A percentile compares a stretch with the other conserved stretches of the same genome.
phyloP scores from a whole-genome alignment of 345 rosid species.

The Chamaenerion angustifolium region DNA sequence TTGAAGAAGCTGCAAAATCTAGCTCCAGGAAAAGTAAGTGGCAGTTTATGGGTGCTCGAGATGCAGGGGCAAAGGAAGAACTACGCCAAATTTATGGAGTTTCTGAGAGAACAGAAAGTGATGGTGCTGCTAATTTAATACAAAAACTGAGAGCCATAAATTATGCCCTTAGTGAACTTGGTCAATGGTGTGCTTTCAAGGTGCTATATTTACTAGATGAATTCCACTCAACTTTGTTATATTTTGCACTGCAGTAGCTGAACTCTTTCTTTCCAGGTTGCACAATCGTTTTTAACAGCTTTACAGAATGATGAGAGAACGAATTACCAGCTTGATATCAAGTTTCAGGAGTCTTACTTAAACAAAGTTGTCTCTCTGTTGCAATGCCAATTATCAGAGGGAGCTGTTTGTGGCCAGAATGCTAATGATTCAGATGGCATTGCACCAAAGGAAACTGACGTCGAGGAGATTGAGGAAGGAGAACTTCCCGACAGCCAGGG shows the following conservation, averaged over 20 bases:
- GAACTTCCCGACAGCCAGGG: slow-evolving; percentile 93
- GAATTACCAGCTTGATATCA: slow-evolving; percentile 83
- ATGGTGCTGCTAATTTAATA: slow-evolving; percentile 90
- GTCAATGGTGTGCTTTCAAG: slow-evolving; percentile 99
- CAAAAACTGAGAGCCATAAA: slow-evolving; percentile 91
- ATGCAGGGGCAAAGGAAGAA: slow-evolving; percentile 97
- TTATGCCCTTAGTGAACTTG: slow-evolving; percentile 85
- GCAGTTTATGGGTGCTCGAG: slow-evolving; percentile 99
- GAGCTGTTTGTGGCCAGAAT: slow-evolving; percentile 64
- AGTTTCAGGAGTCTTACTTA: slow-evolving; percentile 88
- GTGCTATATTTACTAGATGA: slow-evolving; percentile 17
- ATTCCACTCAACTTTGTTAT: background rate
- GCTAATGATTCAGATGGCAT: slow-evolving; percentile 22
- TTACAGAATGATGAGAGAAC: slow-evolving; percentile 89
- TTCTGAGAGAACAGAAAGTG: slow-evolving; percentile 94
- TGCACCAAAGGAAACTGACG: slow-evolving; percentile 15
- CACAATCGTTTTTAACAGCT: slow-evolving; percentile 81
- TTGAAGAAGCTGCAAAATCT: slow-evolving; percentile 86
- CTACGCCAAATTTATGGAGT: slow-evolving; percentile 93
- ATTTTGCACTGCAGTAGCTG: slow-evolving; percentile 1
- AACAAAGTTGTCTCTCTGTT: slow-evolving; percentile 63
- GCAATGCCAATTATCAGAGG: slow-evolving; percentile 80
- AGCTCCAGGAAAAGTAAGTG: slow-evolving; percentile 88
- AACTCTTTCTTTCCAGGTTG: slow-evolving; percentile 42
- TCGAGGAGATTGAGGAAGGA: slow-evolving; percentile 90